Evolutionary conservation across 2,329 filamentous ascomycete species (phyloP).

Genomic region (Lanzia echinophila): DNA sequence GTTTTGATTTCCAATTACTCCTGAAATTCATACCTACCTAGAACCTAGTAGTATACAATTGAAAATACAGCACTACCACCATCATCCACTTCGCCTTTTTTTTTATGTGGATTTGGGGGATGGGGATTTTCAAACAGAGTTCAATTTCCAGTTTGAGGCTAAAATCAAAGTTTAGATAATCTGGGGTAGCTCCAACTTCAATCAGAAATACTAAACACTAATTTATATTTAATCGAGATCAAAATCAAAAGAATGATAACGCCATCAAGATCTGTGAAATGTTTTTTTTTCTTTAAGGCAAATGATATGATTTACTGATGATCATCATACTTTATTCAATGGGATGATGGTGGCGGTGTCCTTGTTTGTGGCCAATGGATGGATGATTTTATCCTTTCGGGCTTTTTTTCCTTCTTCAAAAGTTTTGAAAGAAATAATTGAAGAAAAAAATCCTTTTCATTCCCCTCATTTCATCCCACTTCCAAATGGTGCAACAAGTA

Average conservation of each 20-base stretch:
- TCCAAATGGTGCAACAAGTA: background rate
- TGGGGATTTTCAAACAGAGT: background rate
- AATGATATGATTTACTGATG: background rate
- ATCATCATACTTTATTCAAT: background rate
- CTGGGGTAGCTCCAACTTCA: slow-evolving; percentile 1
- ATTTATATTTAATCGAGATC: background rate
- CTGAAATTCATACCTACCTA: no score
- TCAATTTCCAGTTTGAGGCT: background rate
- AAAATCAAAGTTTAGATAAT: background rate
- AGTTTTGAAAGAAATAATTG: no score
- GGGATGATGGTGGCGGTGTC: background rate
- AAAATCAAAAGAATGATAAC: background rate
- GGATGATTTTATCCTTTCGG: no score
- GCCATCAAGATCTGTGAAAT: background rate
- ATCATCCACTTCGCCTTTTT: no score
- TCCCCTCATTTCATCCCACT: background rate
- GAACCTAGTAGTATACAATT: no score
- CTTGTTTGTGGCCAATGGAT: background rate
- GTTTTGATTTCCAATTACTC: no score
- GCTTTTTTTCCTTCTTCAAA: no score
- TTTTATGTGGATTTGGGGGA: background rate
- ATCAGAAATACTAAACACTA: background rate
- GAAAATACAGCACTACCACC: no score
- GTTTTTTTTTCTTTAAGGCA: no score
- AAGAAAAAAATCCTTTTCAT: background rate